Base-by-base conservation (phyloP, 345 rosid genomes). In the Heritiera fomes region DNA sequence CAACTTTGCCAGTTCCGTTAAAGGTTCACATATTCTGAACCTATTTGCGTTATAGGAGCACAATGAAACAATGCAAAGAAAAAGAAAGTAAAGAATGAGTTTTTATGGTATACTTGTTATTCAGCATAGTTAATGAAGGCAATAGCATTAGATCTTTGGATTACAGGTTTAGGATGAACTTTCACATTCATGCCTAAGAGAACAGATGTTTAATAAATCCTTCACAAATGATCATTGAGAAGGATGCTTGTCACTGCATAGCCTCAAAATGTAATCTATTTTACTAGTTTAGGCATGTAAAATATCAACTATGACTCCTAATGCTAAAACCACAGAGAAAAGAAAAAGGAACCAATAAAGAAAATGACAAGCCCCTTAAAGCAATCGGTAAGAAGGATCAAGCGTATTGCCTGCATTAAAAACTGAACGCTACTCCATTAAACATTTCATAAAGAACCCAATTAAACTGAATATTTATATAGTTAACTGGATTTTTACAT, bases 141-240 rank as follows among this genome's bases (percentile, higher is more conserved):
- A 69, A 0, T 69, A 69, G 56, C 40, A 69, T 69, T 69, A 23
- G 56, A 69, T 23, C 73, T 69, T 69, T 23, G 56, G 38, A 46
- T 69, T 46, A 69, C 18, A 46, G 71, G 71, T 18, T 40, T 40
- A 68, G 55, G 55, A 68, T 68, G 73, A 43, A 69, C 34, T 69
- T 69, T 47, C 73, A 46, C 55, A 46, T 46, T 5, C 30, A 69
- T 23, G 38, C 73, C 56, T n/a, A 69, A 46, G 56, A 69, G 56
- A 69, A 69, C 56, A 66, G 53, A n/a, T 3, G 17, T 69, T 69
- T 69, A 5, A 69, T 46, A 11, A 23, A 28, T 23, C 50, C 53
- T 69, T 20, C 73, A 23, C 38, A 45, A 46, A 69, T 69, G 56
- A 69, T 23, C 56, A 23, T 40, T 23, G 13, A 17, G 56, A 69